A percentile compares a stretch with the other conserved stretches of the same genome.
Conservation (phyloP, 139 green algal species). For the Chlorella vulgaris region DNA sequence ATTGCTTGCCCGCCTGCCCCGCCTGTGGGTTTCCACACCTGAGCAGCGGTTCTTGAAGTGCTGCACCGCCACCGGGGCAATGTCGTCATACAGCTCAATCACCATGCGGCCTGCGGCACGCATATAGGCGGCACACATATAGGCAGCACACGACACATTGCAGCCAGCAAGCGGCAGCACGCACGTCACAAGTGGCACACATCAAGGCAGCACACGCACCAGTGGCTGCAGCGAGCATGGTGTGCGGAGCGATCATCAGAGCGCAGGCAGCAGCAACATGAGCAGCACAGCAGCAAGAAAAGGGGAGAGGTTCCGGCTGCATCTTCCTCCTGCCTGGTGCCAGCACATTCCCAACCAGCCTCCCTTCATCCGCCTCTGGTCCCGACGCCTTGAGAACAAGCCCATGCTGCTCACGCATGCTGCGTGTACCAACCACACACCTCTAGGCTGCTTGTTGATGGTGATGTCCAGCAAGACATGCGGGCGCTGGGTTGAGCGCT, state of each 20-base stretch:
- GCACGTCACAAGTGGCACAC: too few species aligned
- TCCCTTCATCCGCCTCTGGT: too few species aligned
- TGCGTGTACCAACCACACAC: conserved; percentile 13
- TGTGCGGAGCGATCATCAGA: too few species aligned
- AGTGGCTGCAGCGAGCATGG: too few species aligned
- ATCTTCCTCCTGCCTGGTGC: too few species aligned
- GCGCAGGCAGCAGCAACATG: too few species aligned
- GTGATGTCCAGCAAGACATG: conserved; percentile 71
- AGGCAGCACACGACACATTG: background rate
- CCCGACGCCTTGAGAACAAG: background rate
- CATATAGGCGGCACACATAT: background rate
- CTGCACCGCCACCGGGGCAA: conserved; percentile 52
- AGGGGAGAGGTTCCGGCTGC: too few species aligned
- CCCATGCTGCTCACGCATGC: background rate
- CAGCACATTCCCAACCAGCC: too few species aligned
- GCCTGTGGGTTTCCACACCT: background rate
- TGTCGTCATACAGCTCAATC: conserved; percentile 77
- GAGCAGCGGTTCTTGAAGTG: conserved; percentile 67
- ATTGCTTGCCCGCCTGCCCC: background rate
- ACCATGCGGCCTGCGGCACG: conserved; percentile 63
- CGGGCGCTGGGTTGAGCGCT: conserved; percentile 47
- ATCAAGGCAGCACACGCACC: too few species aligned
- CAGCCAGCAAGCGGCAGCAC: background rate
- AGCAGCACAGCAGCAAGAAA: too few species aligned
- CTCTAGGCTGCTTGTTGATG: conserved; percentile 40